phyloP scores from a whole-genome alignment of 352 stramenopile genomes.

The Globisporangium irregulare region DNA sequence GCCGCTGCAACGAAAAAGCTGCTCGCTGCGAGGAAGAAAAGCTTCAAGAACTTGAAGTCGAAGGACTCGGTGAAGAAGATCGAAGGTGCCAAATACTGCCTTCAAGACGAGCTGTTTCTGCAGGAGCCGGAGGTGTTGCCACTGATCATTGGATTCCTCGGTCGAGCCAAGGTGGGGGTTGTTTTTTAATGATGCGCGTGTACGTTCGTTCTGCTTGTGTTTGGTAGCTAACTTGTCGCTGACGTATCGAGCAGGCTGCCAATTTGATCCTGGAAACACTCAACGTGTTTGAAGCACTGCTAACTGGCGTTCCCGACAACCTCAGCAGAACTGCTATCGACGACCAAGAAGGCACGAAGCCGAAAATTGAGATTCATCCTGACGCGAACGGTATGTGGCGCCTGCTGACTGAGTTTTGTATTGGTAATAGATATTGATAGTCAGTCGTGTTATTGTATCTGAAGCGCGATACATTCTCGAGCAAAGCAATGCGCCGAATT shows the following conservation, averaged over 20 bases:
- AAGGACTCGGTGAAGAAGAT: conserved; percentile 67
- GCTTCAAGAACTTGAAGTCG: conserved; percentile 58
- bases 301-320: conserved; percentile 15
- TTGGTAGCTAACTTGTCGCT: background rate
- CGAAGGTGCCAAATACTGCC: conserved; percentile 50
- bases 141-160: conserved; percentile 44
- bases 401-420: background rate
- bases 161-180: conserved; percentile 44
- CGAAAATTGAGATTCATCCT: conserved; percentile 23
- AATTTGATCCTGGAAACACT: conserved; percentile 39
- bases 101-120: conserved; percentile 52
- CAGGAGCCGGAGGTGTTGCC: conserved; percentile 55
- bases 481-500: conserved; percentile 20
- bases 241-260: conserved; percentile 18
- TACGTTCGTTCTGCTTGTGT: background rate
- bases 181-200: background rate
- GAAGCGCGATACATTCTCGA: conserved; percentile 48
- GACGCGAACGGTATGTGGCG: conserved; percentile 36
- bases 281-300: conserved; percentile 23
- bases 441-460: background rate
- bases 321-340: background rate
- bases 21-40: conserved; percentile 45
- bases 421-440: background rate
- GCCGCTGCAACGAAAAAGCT: conserved; percentile 29
- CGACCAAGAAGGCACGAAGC: background rate